phyloP scores from a whole-genome alignment of 495 filamentous ascomycete genomes.

The Paragyromitra xinjiangensis region DNA sequence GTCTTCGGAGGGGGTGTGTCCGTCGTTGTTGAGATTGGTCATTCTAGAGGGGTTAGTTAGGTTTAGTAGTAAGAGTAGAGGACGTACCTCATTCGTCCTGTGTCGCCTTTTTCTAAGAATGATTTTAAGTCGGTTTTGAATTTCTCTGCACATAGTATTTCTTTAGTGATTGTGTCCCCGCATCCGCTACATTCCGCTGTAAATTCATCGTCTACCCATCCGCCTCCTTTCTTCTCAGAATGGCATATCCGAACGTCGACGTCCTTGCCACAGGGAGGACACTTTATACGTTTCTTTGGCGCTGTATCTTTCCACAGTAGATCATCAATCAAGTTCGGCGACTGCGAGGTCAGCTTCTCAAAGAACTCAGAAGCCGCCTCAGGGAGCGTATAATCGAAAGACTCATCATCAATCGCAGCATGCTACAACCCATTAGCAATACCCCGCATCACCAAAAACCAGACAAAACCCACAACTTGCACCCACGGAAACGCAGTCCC shows the following conservation, averaged over 20 bases:
- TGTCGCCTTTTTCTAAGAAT: constrained; percentile 17
- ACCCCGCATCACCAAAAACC: background rate
- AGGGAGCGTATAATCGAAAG: constrained; percentile 70
- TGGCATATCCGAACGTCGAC: constrained; percentile 36
- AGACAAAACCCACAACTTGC: constrained; percentile 59
- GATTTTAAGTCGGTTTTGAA: constrained; percentile 25
- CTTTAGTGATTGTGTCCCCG: constrained; percentile 10
- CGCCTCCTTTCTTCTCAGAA: constrained; percentile 34
- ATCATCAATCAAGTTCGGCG: constrained; percentile 65
- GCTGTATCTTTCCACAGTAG: constrained; percentile 44
- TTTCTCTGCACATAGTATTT: constrained; percentile 31
- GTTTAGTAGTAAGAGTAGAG: background rate
- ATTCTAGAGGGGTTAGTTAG: constrained; percentile 14
- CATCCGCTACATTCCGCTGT: constrained; percentile 17
- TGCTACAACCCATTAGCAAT: constrained; percentile 55
- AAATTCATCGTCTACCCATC: constrained; percentile 43
- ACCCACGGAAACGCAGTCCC: constrained; percentile 76
- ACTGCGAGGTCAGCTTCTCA: constrained; percentile 62
- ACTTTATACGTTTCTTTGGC: constrained; percentile 37
- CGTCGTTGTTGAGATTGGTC: constrained; percentile 30
- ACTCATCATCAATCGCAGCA: constrained; percentile 69
- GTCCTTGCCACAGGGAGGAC: constrained; percentile 38
- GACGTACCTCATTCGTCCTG: constrained; percentile 38
- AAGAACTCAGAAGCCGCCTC: constrained; percentile 63
- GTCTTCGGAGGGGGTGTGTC: constrained; percentile 4